A percentile compares a stretch with the other conserved stretches of the same genome.
Evolutionary conservation across 805 yeast species (phyloP).

Genomic region (Yarrowia yakushimensis): DNA sequence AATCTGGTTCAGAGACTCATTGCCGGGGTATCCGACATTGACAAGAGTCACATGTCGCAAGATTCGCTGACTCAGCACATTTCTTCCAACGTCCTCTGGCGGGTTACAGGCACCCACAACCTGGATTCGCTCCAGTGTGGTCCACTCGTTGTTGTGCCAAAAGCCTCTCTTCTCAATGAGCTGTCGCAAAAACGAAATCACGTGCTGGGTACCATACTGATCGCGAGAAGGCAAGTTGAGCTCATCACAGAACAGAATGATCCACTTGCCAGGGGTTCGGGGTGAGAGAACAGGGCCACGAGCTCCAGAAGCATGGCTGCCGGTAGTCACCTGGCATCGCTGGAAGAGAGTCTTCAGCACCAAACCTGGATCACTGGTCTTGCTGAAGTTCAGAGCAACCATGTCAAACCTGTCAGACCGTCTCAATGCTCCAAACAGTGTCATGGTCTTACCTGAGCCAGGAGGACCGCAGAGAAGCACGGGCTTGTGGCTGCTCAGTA

Average conservation of each 20-base stretch:
- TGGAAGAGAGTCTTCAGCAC: constrained; percentile 67
- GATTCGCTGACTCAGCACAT: constrained; percentile 54
- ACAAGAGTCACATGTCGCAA: constrained; percentile 62
- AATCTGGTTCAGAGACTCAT: constrained; percentile 58
- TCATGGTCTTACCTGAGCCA: constrained; percentile 96
- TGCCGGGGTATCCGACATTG: constrained; percentile 76
- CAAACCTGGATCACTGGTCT: constrained; percentile 63
- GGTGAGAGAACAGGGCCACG: constrained; percentile 49
- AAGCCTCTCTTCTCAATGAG: constrained; percentile 71
- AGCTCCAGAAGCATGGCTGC: constrained; percentile 41
- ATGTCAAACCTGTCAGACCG: constrained; percentile 55
- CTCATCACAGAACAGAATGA: constrained; percentile 88
- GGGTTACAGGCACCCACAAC: constrained; percentile 97
- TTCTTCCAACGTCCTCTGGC: constrained; percentile 74
- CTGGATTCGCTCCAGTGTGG: constrained; percentile 58
- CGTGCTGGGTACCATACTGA: constrained; percentile 66
- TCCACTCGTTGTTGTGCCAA: constrained; percentile 71
- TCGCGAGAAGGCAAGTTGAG: constrained; percentile 77
- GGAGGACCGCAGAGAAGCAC: constrained; percentile 91
- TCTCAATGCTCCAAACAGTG: constrained; percentile 64
- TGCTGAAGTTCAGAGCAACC: constrained; percentile 74
- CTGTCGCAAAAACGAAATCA: constrained; percentile 69
- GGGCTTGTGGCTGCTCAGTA: constrained; percentile 56
- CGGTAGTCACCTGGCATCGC: constrained; percentile 53
- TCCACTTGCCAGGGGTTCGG: constrained; percentile 56